Evolutionary conservation across 2,329 filamentous ascomycete genomes (phyloP).

Genomic region (Paraconiothyrium sp.): DNA sequence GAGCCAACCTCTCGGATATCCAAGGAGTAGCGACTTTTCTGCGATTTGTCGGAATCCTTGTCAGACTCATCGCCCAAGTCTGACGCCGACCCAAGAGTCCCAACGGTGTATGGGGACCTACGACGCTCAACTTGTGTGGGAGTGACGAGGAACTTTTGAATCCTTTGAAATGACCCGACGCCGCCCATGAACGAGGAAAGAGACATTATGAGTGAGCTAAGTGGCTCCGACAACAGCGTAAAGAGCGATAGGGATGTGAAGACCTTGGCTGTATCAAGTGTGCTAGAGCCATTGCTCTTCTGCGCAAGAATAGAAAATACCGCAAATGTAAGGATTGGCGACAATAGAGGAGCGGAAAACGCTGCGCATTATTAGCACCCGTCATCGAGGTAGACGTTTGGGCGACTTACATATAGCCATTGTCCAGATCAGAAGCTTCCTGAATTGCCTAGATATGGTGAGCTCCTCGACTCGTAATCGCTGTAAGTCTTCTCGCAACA

Average conservation of each 20-base stretch:
- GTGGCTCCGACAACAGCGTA: slow-evolving; percentile 57
- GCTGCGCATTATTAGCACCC: slow-evolving; percentile 27
- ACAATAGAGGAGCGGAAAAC: slow-evolving; percentile 47
- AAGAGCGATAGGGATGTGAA: slow-evolving; percentile 61
- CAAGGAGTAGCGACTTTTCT: slow-evolving; percentile 36
- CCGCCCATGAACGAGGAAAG: slow-evolving; percentile 56
- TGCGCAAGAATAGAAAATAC: slow-evolving; percentile 55
- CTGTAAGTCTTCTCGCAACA: slow-evolving; percentile 41
- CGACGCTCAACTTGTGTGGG: slow-evolving; percentile 32
- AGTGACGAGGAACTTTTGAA: slow-evolving; percentile 56
- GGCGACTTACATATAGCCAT: slow-evolving; percentile 44
- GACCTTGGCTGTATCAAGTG: slow-evolving; percentile 53
- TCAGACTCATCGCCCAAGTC: slow-evolving; percentile 34
- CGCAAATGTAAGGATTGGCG: slow-evolving; percentile 57
- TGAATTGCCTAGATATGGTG: slow-evolving; percentile 46
- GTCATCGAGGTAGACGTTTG: not conserved
- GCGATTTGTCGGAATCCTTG: slow-evolving; percentile 35
- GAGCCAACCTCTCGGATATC: slow-evolving; percentile 32
- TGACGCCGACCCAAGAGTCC: slow-evolving; percentile 30
- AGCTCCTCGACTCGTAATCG: slow-evolving; percentile 45
- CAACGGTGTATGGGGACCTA: slow-evolving; percentile 29
- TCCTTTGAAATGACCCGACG: slow-evolving; percentile 57
- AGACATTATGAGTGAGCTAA: slow-evolving; percentile 57
- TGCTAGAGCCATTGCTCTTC: slow-evolving; percentile 40
- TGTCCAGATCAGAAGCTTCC: slow-evolving; percentile 48